Conservation (phyloP, 1,284 basidiomycete genomes). For the Tetrapyrgos nigripes region DNA sequence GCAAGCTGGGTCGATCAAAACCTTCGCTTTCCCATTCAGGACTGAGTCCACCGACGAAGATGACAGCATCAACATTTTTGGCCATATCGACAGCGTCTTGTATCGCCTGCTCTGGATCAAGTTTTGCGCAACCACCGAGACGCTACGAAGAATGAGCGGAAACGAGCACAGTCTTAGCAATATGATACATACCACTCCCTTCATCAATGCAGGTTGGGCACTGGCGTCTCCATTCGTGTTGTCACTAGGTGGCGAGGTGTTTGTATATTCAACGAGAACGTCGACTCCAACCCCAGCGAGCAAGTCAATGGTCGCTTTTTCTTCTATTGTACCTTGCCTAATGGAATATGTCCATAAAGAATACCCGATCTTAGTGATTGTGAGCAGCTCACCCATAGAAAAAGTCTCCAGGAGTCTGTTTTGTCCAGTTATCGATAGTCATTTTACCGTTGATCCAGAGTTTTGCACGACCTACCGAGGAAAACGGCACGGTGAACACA, state of each 20-base stretch:
- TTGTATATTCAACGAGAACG: constrained; percentile 67
- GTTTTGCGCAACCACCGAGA: constrained; percentile 70
- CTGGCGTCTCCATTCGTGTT: constrained; percentile 46
- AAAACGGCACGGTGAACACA: constrained; percentile 5
- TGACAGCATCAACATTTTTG: constrained; percentile 58
- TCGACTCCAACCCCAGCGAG: constrained; percentile 52
- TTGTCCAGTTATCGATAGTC: constrained; percentile 74
- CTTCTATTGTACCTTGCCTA: constrained; percentile 68
- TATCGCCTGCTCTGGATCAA: constrained; percentile 64
- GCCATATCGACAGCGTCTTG: constrained; percentile 67
- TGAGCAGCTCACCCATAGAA: constrained; percentile 60
- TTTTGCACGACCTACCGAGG: constrained; percentile 54
- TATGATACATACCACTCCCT: constrained; percentile 59
- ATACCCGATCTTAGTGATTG: too few species aligned
- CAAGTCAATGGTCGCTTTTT: constrained; percentile 56
- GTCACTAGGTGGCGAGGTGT: constrained; percentile 57
- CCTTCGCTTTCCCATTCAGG: constrained; percentile 77
- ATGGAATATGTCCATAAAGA: too few species aligned
- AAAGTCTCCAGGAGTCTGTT: constrained; percentile 69
- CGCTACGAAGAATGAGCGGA: constrained; percentile 41
- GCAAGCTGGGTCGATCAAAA: constrained; percentile 64
- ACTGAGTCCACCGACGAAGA: constrained; percentile 70
- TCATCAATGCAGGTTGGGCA: constrained; percentile 67
- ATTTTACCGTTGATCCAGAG: constrained; percentile 68
- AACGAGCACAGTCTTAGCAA: not conserved